Evolutionary conservation across 805 yeast genomes (phyloP), one percentile per base, ranked within the genome.

Genomic region (Metschnikowia proteae): DNA sequence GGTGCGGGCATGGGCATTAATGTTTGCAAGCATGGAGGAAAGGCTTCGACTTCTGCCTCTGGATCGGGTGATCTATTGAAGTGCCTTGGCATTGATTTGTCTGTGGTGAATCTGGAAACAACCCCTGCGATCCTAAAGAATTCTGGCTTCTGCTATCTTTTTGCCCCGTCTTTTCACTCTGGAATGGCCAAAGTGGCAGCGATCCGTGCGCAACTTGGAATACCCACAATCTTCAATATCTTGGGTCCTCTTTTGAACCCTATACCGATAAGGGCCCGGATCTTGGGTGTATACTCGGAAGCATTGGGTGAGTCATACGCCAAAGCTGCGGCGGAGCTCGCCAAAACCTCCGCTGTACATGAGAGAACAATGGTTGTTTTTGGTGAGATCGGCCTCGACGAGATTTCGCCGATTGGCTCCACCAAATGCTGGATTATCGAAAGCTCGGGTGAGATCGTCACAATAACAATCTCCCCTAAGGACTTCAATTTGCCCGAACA

Each of bases 1-100:
- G 94, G 90, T 0, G 88, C 98, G 0, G 99, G 99, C 6, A 85
- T 89, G 74, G 80, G 80, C 1, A 66, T 92, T 37, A 78, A 80
- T 23, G 84, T 94, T 13, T 88, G 96, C 62, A 94, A 94, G 53
- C 99, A 94, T 65, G 99, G 99, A 25, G 98, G 98, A 10, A 92
- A 94, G 60, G 98, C 99, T 0, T 83, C 96, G 0, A 90, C 98
- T 0, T 88, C 97, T 0, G 67, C 86, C 1, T 87, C 96, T 1
- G 99, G 99, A 0, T 86, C 97, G 1, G 97, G 97, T 4, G 99
- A 94, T 63, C 72, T 94, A 50, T 78, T 94, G 62, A 73, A 78
- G 27, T 75, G 81, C 26, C 74, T 94, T n/a, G 98, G 97, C 0
- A 84, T 90, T n/a, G 88, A 88, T 53, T 73, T 89, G 46, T 71